Base-by-base conservation (phyloP, 305 asterid genomes). In the Plantago coronopus region DNA sequence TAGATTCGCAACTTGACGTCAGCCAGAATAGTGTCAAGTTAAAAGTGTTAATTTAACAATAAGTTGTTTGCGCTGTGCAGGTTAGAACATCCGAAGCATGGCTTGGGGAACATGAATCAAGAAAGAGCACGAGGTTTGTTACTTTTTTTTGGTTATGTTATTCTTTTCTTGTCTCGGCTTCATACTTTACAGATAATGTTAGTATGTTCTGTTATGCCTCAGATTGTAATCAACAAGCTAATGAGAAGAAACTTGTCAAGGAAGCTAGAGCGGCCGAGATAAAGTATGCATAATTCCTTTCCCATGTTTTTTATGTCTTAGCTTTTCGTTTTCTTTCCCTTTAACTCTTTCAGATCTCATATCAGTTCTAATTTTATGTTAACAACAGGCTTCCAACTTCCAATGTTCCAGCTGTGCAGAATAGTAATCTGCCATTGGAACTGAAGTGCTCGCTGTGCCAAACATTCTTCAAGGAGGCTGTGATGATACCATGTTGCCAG, bases 401-500 rank as follows among this genome's bases (percentile, higher is more conserved):
- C 66, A 72, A 75, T 51, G 45, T 69, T 71, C 74, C 63, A 61
- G 83, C 77, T n/a, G 62, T 48, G 61, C 80, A 72, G 70, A 68
- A 63, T 71, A 19, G 57, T 43, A 68, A 67, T 64, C 67, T 87
- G 76, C 94, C 89, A 1, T 54, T 78, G 16, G 98, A 88, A 69
- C 40, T 91, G 74, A 88, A 84, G 64, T 91, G 96, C 72, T 54
- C 80, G 38, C 76, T 88, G 58, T 91, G 98, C 88, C 71, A 70
- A 68, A 72, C 79, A 65, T 79, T 81, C 78, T 81, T 84, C 78
- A 83, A 77, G 86, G 84, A 91, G 57, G 96, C 96, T 72, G 90
- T 88, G 72, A 83, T 91, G 96, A 88, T 91, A 69, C 98, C 95
- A 31, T 91, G 98, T 78, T 91, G 98, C 75, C 96, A 91, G 77